phyloP scores from a whole-genome alignment of 2,329 filamentous ascomycete genomes.

The Fusarium tanahbumbuense region DNA sequence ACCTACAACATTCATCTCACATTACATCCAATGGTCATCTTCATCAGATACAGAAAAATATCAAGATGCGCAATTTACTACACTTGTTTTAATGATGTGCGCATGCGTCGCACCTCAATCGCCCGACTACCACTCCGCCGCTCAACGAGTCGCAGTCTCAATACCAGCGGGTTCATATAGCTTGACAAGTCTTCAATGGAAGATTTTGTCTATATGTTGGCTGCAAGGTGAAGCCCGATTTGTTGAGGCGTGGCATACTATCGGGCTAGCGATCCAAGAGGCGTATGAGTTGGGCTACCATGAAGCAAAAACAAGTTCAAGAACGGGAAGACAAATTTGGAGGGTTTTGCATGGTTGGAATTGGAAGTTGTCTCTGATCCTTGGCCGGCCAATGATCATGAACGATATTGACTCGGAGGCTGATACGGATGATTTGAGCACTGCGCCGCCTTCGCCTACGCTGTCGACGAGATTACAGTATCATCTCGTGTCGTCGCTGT shows the following conservation, averaged over 20 bases:
- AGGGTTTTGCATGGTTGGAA: conserved; percentile 18
- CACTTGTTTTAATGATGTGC: conserved; percentile 20
- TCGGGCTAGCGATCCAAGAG: conserved; percentile 9
- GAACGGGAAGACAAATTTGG: conserved; percentile 2
- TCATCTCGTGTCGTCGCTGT: conserved; percentile 14
- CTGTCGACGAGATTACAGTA: conserved; percentile 15
- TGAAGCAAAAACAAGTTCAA: not conserved
- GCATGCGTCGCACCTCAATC: conserved; percentile 19
- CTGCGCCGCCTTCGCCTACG: not conserved
- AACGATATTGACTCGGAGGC: conserved; percentile 10
- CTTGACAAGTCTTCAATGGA: conserved; percentile 17
- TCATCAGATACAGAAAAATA: not conserved
- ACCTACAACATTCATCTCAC: not conserved
- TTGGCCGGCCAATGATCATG: conserved; percentile 4
- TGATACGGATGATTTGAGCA: not conserved
- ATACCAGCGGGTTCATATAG: conserved; percentile 1
- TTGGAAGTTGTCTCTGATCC: conserved; percentile 1
- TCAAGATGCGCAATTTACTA: conserved; percentile 13
- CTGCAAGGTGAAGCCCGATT: conserved; percentile 14
- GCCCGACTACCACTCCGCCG: not conserved
- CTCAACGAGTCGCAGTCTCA: not conserved
- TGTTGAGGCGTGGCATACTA: conserved; percentile 18
- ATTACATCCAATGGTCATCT: conserved; percentile 13
- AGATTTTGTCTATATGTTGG: conserved; percentile 16
- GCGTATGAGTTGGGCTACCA: conserved; percentile 19